These are phyloP conservation scores for Starmerella floricola DNA, from an alignment of 805 yeast genomes.

Conservation along the genomic window DNA sequence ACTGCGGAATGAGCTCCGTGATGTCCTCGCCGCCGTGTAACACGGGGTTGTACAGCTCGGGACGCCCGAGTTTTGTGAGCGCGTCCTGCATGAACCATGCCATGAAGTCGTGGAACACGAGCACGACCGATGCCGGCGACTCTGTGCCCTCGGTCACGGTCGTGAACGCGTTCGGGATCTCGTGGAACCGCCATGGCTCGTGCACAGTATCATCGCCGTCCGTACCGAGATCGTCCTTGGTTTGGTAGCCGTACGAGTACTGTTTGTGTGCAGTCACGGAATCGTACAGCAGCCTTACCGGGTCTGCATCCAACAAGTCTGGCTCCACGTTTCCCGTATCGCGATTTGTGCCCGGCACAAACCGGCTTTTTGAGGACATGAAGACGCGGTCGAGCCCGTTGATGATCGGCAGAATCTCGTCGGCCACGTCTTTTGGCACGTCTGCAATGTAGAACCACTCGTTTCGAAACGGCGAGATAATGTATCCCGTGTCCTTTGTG, in stretches of 20 bases:
- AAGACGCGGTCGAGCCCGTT: slow-evolving; percentile 32
- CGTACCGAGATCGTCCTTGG: slow-evolving; percentile 71
- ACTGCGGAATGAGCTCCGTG: slow-evolving; percentile 26
- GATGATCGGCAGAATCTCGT: slow-evolving; percentile 40
- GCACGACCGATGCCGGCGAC: slow-evolving; percentile 36
- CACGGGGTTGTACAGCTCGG: slow-evolving; percentile 16
- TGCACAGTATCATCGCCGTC: slow-evolving; percentile 79
- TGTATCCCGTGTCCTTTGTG: slow-evolving; percentile 64
- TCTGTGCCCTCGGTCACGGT: slow-evolving; percentile 1
- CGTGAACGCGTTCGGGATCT: slow-evolving; percentile 70
- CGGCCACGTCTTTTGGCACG: slow-evolving; percentile 48
- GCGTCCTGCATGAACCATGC: slow-evolving; percentile 41
- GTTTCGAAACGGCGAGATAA: slow-evolving; percentile 73
- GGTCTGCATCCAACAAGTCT: background rate
- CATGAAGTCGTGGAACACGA: slow-evolving; percentile 72
- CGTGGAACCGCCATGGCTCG: slow-evolving; percentile 43
- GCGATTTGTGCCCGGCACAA: no score
- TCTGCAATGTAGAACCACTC: slow-evolving; percentile 56
- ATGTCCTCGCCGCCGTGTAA: slow-evolving; percentile 24
- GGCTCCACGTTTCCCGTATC: background rate
- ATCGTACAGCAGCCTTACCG: background rate
- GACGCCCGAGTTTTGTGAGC: slow-evolving; percentile 27
- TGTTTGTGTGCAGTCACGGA: background rate
- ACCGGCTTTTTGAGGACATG: no score
- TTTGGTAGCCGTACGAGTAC: slow-evolving; percentile 55